phyloP scores from a whole-genome alignment of 1,284 basidiomycete species.

The Malassezia psittaci region DNA sequence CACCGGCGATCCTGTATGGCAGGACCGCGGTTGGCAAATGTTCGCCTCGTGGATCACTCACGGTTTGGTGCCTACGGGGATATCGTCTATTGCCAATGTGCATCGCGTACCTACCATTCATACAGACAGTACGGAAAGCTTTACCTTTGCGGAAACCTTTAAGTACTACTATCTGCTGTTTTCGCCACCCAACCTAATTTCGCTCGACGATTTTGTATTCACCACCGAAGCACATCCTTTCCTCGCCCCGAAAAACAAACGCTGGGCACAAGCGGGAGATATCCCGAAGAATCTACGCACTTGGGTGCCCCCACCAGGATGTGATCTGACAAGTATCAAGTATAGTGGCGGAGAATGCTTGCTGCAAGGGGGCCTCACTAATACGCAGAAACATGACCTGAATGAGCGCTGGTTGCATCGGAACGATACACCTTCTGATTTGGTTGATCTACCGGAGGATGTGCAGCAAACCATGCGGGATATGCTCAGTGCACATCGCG shows the following conservation, averaged over 20 bases:
- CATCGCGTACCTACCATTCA: slow-evolving; percentile 33
- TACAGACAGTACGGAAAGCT: slow-evolving; percentile 52
- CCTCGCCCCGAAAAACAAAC: slow-evolving; percentile 31
- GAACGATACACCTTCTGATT: not conserved
- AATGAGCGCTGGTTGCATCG: not conserved
- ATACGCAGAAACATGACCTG: slow-evolving; percentile 32
- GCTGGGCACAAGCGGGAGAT: slow-evolving; percentile 25
- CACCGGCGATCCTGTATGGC: slow-evolving; percentile 54
- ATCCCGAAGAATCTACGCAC: not conserved
- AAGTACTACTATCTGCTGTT: slow-evolving; percentile 50
- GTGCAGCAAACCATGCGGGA: not conserved
- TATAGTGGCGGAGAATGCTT: slow-evolving; percentile 37
- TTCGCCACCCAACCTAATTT: slow-evolving; percentile 52
- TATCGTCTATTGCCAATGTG: slow-evolving; percentile 51
- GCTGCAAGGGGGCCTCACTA: slow-evolving; percentile 31
- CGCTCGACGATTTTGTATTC: slow-evolving; percentile 55
- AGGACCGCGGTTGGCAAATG: slow-evolving; percentile 56
- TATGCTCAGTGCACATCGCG: not conserved
- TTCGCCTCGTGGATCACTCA: slow-evolving; percentile 53
- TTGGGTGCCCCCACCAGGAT: slow-evolving; percentile 3
- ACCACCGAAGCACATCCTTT: slow-evolving; percentile 50
- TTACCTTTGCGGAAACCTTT: slow-evolving; percentile 55
- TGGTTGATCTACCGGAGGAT: not conserved
- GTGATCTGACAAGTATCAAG: slow-evolving; percentile 8
- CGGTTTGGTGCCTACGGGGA: slow-evolving; percentile 48